A percentile compares a stretch with the other conserved stretches of the same genome.
These are phyloP conservation scores for Aschersonia sp. DNA, from an alignment of 2,329 filamentous ascomycete genomes.

Conservation along the genomic window DNA sequence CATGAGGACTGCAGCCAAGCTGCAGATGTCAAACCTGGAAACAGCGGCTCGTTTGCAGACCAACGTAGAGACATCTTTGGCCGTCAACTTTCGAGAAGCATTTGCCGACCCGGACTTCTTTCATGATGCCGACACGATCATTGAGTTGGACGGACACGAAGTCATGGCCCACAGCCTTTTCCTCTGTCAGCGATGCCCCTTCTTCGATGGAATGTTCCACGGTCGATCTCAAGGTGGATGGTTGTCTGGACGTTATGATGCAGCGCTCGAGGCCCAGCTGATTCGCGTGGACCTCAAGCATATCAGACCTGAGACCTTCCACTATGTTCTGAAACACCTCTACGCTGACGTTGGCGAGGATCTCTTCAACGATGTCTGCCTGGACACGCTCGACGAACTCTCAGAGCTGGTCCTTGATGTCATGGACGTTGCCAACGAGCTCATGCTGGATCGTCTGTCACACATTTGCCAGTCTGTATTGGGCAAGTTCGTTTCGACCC, in stretches of 20 bases:
- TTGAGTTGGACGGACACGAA: slow-evolving; percentile 65
- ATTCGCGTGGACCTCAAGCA: slow-evolving; percentile 74
- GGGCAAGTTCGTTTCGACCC: slow-evolving; percentile 69
- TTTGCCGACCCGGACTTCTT: slow-evolving; percentile 58
- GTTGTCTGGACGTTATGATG: slow-evolving; percentile 56
- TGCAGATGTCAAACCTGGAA: slow-evolving; percentile 62
- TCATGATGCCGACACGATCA: slow-evolving; percentile 61
- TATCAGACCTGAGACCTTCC: slow-evolving; percentile 57
- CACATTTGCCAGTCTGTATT: slow-evolving; percentile 80
- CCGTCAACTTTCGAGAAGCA: slow-evolving; percentile 56
- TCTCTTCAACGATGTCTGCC: slow-evolving; percentile 65
- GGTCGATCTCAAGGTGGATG: slow-evolving; percentile 79
- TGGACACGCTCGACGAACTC: slow-evolving; percentile 64
- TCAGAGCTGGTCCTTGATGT: slow-evolving; percentile 85
- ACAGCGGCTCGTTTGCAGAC: slow-evolving; percentile 64
- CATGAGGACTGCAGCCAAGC: slow-evolving; percentile 65
- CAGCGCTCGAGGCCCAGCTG: slow-evolving; percentile 17
- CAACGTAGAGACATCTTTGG: slow-evolving; percentile 46
- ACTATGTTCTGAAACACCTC: slow-evolving; percentile 64
- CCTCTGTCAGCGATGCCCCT: slow-evolving; percentile 73
- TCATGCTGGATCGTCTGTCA: slow-evolving; percentile 86
- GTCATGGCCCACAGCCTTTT: slow-evolving; percentile 64
- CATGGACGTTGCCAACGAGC: slow-evolving; percentile 77
- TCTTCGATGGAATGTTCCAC: slow-evolving; percentile 81
- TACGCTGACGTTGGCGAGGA: slow-evolving; percentile 74